phyloP scores from a whole-genome alignment of 2,329 filamentous ascomycete species.

The Fusarium luffae region DNA sequence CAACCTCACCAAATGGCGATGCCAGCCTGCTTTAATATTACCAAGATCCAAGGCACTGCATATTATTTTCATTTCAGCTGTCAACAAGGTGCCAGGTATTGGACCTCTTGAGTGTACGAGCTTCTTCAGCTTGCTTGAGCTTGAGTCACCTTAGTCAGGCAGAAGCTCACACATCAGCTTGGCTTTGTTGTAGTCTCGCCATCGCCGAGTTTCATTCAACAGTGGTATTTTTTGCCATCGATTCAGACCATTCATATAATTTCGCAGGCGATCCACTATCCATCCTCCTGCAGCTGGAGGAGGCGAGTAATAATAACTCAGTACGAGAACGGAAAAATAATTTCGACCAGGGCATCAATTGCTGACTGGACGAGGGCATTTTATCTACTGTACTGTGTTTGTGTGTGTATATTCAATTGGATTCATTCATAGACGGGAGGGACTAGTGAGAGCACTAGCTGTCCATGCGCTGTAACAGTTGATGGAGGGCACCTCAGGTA shows the following conservation, averaged over 20 bases:
- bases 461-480: not conserved
- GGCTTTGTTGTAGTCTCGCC: slow-evolving; percentile 14
- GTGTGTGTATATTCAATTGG: not conserved
- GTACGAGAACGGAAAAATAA: slow-evolving; percentile 14
- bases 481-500: not conserved
- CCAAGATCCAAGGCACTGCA: slow-evolving; percentile 22
- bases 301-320: slow-evolving; percentile 25
- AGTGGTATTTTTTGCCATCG: slow-evolving; percentile 25
- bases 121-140: slow-evolving; percentile 26
- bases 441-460: not conserved
- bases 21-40: slow-evolving; percentile 5
- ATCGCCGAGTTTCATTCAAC: slow-evolving; percentile 23
- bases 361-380: not conserved
- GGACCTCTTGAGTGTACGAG: slow-evolving; percentile 18
- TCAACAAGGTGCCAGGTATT: slow-evolving; percentile 1
- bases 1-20: slow-evolving; percentile 21
- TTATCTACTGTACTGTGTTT: not conserved
- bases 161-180: slow-evolving; percentile 20
- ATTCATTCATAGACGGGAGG: not conserved
- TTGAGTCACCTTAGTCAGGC: slow-evolving; percentile 25
- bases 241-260: slow-evolving; percentile 7
- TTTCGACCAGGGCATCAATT: slow-evolving; percentile 4
- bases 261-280: slow-evolving; percentile 25
- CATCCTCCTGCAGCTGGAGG: slow-evolving; percentile 25
- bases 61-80: slow-evolving; percentile 28